Conservation (phyloP, 768 basidiomycete species). For the Leccinum disarticulatum region DNA sequence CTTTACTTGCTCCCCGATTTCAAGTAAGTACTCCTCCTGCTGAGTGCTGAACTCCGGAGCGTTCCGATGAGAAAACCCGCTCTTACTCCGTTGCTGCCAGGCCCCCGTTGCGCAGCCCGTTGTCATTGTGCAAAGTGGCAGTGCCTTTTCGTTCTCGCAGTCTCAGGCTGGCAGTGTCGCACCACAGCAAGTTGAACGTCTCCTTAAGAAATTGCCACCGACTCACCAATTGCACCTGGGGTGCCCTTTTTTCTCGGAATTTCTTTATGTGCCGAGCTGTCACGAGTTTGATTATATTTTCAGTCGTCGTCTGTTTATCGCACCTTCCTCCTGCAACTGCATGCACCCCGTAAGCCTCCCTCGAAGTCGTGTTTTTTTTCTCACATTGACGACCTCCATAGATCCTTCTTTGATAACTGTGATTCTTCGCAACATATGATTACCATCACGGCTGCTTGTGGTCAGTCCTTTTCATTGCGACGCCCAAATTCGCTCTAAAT, state of each 20-base stretch:
- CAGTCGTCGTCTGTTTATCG: background rate
- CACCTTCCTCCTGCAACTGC: conserved; percentile 16
- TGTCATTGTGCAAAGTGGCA: background rate
- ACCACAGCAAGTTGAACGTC: background rate
- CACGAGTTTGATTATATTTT: background rate
- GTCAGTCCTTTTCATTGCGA: conserved; percentile 9
- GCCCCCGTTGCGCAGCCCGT: conserved; percentile 1
- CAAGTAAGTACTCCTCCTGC: background rate
- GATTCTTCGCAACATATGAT: background rate
- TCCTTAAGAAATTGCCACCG: background rate
- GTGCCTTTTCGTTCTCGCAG: background rate
- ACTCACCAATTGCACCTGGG: background rate
- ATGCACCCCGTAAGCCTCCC: conserved; percentile 13
- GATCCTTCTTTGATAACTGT: background rate
- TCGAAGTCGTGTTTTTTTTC: background rate
- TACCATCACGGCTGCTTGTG: background rate
- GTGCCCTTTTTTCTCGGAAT: no score
- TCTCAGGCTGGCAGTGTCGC: background rate
- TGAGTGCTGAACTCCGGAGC: background rate
- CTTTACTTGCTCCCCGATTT: background rate
- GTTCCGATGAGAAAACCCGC: background rate
- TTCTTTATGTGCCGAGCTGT: conserved; percentile 6
- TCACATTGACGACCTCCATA: background rate
- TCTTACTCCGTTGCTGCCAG: background rate
- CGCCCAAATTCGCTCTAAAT: conserved; percentile 3